A percentile compares a stretch with the other conserved stretches of the same genome.
phyloP scores from a whole-genome alignment of 1,139 yeast species.

The Candida anutae region DNA sequence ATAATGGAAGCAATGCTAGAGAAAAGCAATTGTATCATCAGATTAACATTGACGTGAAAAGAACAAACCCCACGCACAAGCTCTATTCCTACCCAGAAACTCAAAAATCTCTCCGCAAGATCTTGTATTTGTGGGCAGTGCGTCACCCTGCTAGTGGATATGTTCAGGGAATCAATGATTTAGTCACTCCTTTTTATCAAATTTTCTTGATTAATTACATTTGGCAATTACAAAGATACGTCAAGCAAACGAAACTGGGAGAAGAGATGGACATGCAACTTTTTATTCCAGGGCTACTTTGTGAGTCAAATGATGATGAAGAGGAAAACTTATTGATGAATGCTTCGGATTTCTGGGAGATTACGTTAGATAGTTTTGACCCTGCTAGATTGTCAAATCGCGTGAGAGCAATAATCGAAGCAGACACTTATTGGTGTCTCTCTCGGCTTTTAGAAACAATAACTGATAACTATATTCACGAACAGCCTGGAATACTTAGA shows the following conservation, averaged over 20 bases:
- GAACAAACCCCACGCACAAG: constrained; percentile 83
- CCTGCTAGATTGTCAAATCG: constrained; percentile 54
- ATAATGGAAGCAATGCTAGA: constrained; percentile 14
- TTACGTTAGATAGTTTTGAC: constrained; percentile 42
- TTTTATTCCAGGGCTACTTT: constrained; percentile 31
- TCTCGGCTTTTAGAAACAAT: constrained; percentile 86
- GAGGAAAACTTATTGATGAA: constrained; percentile 19
- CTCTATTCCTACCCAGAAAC: constrained; percentile 64
- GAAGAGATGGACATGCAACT: constrained; percentile 17
- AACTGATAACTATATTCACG: constrained; percentile 94
- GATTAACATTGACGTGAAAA: constrained; percentile 87
- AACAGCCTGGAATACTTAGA: constrained; percentile 93
- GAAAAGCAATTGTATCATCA: constrained; percentile 93
- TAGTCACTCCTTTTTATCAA: constrained; percentile 90
- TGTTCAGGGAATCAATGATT: constrained; percentile 97
- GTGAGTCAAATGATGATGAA: constrained; percentile 17
- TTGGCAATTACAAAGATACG: constrained; percentile 32
- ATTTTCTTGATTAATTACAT: constrained; percentile 71
- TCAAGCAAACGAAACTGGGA: constrained; percentile 6
- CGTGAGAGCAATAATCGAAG: constrained; percentile 50
- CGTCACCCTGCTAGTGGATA: constrained; percentile 98
- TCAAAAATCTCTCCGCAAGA: constrained; percentile 71
- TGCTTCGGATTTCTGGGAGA: constrained; percentile 18
- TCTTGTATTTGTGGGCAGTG: constrained; percentile 90
- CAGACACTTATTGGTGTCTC: constrained; percentile 96